These are phyloP conservation scores for Chlamydomonas incerta DNA, from an alignment of 139 green algal species.

Conservation along the genomic window DNA sequence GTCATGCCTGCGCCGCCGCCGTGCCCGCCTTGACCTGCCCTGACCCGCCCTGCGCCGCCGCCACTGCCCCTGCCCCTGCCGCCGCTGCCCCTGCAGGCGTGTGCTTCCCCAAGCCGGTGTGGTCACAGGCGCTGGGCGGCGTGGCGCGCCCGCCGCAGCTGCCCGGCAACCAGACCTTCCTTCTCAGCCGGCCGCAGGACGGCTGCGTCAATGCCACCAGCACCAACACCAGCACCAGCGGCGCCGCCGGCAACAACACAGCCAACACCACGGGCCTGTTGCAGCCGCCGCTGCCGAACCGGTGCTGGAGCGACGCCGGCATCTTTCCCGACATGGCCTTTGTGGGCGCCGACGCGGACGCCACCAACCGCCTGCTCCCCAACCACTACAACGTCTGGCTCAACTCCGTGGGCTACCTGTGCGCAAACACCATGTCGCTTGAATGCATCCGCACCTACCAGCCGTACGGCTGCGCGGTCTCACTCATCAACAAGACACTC, in stretches of 20 bases:
- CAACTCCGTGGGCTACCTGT: conserved; percentile 4
- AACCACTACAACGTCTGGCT: conserved; percentile 14
- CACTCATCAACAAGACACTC: not conserved
- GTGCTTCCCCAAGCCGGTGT: conserved; percentile 2
- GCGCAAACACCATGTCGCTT: not conserved
- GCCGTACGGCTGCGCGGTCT: not conserved
- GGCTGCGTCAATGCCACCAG: conserved; percentile 1
- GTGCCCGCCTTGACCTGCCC: too few species aligned
- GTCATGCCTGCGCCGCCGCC: too few species aligned
- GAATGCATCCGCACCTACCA: not conserved
- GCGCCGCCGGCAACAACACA: not conserved
- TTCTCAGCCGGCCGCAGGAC: not conserved
- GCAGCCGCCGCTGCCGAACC: not conserved
- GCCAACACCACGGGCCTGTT: not conserved
- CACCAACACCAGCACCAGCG: not conserved
- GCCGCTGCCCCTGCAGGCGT: not conserved
- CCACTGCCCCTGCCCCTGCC: too few species aligned
- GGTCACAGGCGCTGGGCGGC: not conserved
- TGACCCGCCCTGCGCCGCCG: too few species aligned
- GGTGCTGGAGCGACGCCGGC: conserved; percentile 10
- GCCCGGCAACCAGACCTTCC: not conserved
- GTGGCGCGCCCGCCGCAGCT: not conserved
- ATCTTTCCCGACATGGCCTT: not conserved
- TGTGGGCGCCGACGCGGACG: not conserved
- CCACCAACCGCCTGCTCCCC: not conserved